Base-by-base conservation (phyloP, 2,329 filamentous ascomycete genomes). In the Neodidymelliopsis sp. region DNA sequence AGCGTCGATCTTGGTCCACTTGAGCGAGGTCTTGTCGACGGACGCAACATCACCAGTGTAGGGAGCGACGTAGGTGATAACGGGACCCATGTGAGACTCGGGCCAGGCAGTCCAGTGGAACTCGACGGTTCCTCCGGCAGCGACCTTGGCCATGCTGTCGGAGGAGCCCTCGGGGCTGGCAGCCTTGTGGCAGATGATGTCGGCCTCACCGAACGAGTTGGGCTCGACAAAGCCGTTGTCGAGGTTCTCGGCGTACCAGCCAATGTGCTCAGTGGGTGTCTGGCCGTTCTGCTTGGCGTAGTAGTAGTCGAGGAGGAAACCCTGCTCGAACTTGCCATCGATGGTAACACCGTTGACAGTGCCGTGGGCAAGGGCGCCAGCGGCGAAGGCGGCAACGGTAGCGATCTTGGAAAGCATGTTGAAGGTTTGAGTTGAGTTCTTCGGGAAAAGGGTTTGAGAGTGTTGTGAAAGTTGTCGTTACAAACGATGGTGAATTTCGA, bases 151-250 rank as follows among this genome's bases (percentile, higher is more conserved):
- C 37, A 65, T 34, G 54, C 78, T 75, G 48, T 77, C 74, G 9
- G 54, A 59, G 19, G 56, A 59, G 20, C 50, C 50, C 22, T 60
- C 53, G 74, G 79, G 77, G 22, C 77, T 75, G 22, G 80, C 84
- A 31, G 73, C 71, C 66, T 77, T 77, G 76, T 88, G 85, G 76
- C 84, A 87, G 72, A 84, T 82, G 56, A 87, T 85, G 57, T 72
- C 67, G 37, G 67, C 30, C 12, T 47, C 52, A 42, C 43, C 49
- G 57, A 63, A 72, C 22, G 53, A 36, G 52, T 62, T 58, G 33
- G 66, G 66, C 42, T 60, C 57, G 22, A 72, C 62, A 47, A 70
- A 72, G 50, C 68, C 67, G 54, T 70, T 72, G 60, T 71, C 70
- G 31, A 70, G 62, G 61, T 72, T 64, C 53, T 70, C 66, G 9